A percentile compares a stretch with the other conserved stretches of the same genome.
Evolutionary conservation across 306 rosid species (phyloP).

Genomic region (Benincasa hispida): DNA sequence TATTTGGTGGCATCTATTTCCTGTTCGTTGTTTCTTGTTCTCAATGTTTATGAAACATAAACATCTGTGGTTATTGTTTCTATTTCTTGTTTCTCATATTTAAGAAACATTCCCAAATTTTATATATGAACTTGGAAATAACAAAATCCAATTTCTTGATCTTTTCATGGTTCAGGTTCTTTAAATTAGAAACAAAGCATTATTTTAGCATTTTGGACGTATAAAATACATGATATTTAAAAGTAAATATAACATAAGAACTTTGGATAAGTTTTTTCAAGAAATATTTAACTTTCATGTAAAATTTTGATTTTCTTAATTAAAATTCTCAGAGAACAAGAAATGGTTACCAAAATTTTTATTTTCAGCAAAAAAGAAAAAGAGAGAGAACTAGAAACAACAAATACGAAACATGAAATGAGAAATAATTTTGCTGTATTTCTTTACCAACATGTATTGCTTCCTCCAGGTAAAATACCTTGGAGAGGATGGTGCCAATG

Average conservation of each 20-base stretch:
- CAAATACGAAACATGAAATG: background rate
- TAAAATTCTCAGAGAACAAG: background rate
- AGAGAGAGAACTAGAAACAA: background rate
- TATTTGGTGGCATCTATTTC: background rate
- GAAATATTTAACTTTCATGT: background rate
- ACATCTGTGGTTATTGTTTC: background rate
- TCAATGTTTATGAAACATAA: background rate
- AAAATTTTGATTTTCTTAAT: background rate
- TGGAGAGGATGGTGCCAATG: constrained; percentile 81
- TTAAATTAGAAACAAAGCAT: background rate
- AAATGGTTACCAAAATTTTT: background rate
- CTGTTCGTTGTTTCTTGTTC: background rate
- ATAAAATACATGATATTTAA: background rate
- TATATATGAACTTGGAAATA: background rate
- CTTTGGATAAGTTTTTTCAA: background rate
- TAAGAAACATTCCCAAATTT: background rate
- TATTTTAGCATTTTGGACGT: background rate
- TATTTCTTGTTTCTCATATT: background rate
- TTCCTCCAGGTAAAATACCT: constrained; percentile 71
- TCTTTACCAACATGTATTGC: background rate
- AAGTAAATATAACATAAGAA: background rate
- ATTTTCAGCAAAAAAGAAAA: background rate
- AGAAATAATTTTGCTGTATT: background rate
- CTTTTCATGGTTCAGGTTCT: background rate
- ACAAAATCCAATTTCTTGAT: background rate